phyloP scores from a whole-genome alignment of 306 rosid species.

The Sindora glabra region DNA sequence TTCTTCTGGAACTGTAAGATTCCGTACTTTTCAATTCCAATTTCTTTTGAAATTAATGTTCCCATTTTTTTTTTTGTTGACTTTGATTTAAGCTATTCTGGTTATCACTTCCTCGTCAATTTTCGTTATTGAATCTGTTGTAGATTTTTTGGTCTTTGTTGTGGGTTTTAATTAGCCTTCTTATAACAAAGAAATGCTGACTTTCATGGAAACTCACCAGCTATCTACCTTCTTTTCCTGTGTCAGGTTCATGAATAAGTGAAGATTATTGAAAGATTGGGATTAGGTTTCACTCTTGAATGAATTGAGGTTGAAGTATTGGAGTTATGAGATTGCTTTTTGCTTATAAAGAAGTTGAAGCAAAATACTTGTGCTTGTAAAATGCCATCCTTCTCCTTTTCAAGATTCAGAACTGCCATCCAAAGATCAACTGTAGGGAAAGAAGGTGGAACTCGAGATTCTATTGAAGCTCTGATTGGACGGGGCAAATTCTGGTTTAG shows the following conservation, averaged over 20 bases:
- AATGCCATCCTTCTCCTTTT: conserved; percentile 69
- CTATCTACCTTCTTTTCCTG: neutral
- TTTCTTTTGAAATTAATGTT: neutral
- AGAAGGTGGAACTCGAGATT: conserved; percentile 39
- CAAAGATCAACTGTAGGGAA: conserved; percentile 43
- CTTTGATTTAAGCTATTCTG: neutral
- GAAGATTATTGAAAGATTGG: conserved; percentile 1
- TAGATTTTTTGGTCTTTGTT: neutral
- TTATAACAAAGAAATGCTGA: neutral
- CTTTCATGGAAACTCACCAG: neutral
- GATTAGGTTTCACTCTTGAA: neutral
- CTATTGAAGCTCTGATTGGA: conserved; percentile 50
- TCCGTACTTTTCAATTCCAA: neutral
- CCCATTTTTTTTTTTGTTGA: neutral
- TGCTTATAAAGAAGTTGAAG: conserved; percentile 20
- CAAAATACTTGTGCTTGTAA: conserved; percentile 32
- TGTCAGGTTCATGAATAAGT: conserved; percentile 31
- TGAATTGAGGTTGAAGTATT: conserved; percentile 25
- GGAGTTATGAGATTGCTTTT: conserved; percentile 61
- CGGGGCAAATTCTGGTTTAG: conserved; percentile 56
- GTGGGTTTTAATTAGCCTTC: neutral
- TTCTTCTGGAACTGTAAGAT: conserved; percentile 11
- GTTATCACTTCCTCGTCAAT: neutral
- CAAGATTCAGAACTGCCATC: conserved; percentile 40
- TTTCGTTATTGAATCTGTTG: neutral